These are phyloP conservation scores for Cryptococcus floricola DNA, from an alignment of 1,284 basidiomycete genomes.

Conservation along the genomic window DNA sequence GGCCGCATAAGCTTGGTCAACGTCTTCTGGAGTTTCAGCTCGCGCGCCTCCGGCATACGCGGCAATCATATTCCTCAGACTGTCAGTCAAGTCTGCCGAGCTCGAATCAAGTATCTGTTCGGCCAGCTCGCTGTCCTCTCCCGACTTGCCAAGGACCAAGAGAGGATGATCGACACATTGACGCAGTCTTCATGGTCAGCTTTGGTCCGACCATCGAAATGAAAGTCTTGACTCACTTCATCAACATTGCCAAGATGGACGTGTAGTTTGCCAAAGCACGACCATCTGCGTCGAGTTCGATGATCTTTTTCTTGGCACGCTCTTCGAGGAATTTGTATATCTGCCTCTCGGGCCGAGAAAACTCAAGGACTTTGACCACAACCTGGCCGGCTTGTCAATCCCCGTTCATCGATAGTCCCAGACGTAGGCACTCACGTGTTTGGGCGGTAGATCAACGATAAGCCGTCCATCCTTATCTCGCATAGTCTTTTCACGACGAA, in stretches of 20 bases:
- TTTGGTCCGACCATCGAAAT: not conserved
- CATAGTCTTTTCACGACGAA: constrained; percentile 95
- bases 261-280: constrained; percentile 79
- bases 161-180: constrained; percentile 81
- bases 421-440: constrained; percentile 51
- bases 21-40: constrained; percentile 29
- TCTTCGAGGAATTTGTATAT: constrained; percentile 61
- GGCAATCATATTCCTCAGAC: constrained; percentile 61
- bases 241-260: constrained; percentile 83
- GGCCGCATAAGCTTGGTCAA: constrained; percentile 57
- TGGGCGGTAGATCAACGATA: constrained; percentile 84
- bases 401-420: constrained; percentile 47
- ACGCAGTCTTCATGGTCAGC: constrained; percentile 58
- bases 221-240: constrained; percentile 58
- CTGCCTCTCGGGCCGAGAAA: constrained; percentile 69
- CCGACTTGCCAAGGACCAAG: constrained; percentile 58
- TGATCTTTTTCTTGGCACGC: constrained; percentile 55
- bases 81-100: constrained; percentile 53
- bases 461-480: constrained; percentile 78
- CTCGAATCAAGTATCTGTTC: constrained; percentile 48
- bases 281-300: constrained; percentile 69
- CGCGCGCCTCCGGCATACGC: constrained; percentile 56
- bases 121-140: constrained; percentile 52
- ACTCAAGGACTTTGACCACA: constrained; percentile 65
- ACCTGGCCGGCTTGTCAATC: constrained; percentile 49